Evolutionary conservation across 1,139 yeast genomes (phyloP).

Genomic region (Scheffersomyces quercinus): DNA sequence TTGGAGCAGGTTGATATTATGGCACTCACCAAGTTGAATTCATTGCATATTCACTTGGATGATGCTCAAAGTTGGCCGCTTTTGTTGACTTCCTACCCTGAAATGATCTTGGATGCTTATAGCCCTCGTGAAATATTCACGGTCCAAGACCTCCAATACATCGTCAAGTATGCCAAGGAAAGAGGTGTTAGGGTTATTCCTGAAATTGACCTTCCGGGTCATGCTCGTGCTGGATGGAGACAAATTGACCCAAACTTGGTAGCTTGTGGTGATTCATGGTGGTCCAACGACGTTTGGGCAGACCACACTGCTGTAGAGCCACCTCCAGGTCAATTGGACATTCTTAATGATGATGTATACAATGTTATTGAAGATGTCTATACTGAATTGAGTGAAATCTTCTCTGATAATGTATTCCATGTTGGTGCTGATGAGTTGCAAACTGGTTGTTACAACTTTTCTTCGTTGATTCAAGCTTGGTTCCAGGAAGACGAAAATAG

Average conservation of each 20-base stretch:
- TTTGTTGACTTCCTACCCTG: conserved; percentile 34
- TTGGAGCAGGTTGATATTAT: conserved; percentile 43
- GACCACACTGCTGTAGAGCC: conserved; percentile 43
- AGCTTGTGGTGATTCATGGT: conserved; percentile 35
- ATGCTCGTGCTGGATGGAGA: conserved; percentile 47
- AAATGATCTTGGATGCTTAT: conserved; percentile 47
- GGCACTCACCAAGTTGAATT: conserved; percentile 43
- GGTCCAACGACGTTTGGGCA: conserved; percentile 28
- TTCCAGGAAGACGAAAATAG: conserved; percentile 25
- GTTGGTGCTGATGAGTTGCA: conserved; percentile 49
- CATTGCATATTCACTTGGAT: conserved; percentile 48
- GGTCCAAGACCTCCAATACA: conserved; percentile 27
- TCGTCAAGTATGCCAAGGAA: conserved; percentile 36
- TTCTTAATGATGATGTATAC: conserved; percentile 35
- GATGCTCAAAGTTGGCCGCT: conserved; percentile 53
- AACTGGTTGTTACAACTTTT: conserved; percentile 37
- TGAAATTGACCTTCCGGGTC: conserved; percentile 53
- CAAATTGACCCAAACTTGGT: conserved; percentile 35
- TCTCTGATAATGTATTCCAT: conserved; percentile 43
- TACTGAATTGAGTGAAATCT: conserved; percentile 34
- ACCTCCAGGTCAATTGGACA: conserved; percentile 48
- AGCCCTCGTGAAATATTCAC: conserved; percentile 35
- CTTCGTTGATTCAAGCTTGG: conserved; percentile 30
- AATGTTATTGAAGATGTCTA: conserved; percentile 37
- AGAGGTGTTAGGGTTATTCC: conserved; percentile 49